Evolutionary conservation across 768 basidiomycete species (phyloP).

Genomic region (Daedalea quercina): DNA sequence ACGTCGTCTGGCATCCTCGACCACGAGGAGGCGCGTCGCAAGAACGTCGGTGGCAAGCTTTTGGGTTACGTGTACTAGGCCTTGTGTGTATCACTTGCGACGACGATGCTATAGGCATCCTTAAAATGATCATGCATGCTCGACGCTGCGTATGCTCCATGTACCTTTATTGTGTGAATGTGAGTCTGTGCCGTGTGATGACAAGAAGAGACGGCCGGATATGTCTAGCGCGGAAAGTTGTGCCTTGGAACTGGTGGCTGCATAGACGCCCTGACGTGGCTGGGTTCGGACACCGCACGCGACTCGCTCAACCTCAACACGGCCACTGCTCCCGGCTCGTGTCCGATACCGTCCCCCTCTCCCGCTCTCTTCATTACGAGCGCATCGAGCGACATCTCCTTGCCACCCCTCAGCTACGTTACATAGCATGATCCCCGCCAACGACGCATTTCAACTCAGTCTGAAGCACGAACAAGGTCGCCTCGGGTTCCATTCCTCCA

Average conservation of each 20-base stretch:
- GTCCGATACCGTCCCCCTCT: too few relatives aligned
- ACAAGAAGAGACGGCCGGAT: not conserved
- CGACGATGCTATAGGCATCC: not conserved
- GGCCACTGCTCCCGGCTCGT: too few relatives aligned
- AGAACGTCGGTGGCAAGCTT: conserved; percentile 95
- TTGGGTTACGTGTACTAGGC: conserved; percentile 86
- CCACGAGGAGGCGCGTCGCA: conserved; percentile 97
- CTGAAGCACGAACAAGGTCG: conserved; percentile 13
- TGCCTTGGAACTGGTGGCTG: not conserved
- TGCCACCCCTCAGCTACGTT: too few relatives aligned
- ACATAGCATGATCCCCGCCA: conserved; percentile 10
- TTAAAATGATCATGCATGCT: not conserved
- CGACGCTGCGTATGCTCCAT: not conserved
- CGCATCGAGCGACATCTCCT: too few relatives aligned
- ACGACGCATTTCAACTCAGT: conserved; percentile 19
- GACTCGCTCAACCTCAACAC: too few relatives aligned
- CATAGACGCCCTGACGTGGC: not conserved
- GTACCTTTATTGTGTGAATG: too few relatives aligned
- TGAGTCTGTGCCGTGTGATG: not conserved
- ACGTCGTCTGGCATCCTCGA: conserved; percentile 98
- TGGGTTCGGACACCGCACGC: not conserved
- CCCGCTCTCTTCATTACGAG: too few relatives aligned
- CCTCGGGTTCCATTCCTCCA: conserved; percentile 15
- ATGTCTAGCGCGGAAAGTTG: not conserved
- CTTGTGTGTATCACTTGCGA: not conserved